Base-by-base conservation (phyloP, 306 rosid species). In the Lathyrus tuberosus region DNA sequence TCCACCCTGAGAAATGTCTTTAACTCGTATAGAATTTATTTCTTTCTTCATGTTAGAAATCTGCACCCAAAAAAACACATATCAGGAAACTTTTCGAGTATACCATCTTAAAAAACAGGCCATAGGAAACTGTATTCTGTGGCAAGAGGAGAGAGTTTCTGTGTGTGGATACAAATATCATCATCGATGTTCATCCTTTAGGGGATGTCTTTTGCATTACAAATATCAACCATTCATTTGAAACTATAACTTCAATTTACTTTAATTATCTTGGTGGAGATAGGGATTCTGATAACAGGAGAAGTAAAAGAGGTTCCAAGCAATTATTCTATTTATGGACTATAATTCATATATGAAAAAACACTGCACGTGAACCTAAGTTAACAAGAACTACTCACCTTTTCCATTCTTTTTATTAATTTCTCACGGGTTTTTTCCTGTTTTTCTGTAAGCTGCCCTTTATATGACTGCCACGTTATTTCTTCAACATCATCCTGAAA, bases 1-100 rank as follows among this genome's bases (percentile, higher is more conserved):
- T 10, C 98, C 98, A 69, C 98, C 98, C 82, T 94, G 98, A 79
- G 97, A 70, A 65, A 90, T 88, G 83, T 90, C 98, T 81, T 94
- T 94, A 84, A 81, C 91, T 70, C 96, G 94, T 78, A 94, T 94
- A 37, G 96, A 86, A 71, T 85, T 95, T 81, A 94, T 94, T 84
- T 94, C 97, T 82, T 94, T 94, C 83, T 85, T 94, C 98, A 94
- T 90, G 63, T 94, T 95, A 72, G 81, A 83, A 69, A 90, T 86
- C 98, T 94, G 84, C 68, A 86, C 48, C 57, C 28, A 63, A 64
- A 38, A 53, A 16, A 6, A 69, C 70, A 64, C 69, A 40, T 65
- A 57, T 24, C 70, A 18, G 53, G 49, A 37, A 69, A 64, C 40
- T 35, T 53, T 15, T 56, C 28, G 28, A 60, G 33, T 26, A 60